Evolutionary conservation across 352 stramenopile genomes (phyloP).

Genomic region (Blastocystis hominis): DNA sequence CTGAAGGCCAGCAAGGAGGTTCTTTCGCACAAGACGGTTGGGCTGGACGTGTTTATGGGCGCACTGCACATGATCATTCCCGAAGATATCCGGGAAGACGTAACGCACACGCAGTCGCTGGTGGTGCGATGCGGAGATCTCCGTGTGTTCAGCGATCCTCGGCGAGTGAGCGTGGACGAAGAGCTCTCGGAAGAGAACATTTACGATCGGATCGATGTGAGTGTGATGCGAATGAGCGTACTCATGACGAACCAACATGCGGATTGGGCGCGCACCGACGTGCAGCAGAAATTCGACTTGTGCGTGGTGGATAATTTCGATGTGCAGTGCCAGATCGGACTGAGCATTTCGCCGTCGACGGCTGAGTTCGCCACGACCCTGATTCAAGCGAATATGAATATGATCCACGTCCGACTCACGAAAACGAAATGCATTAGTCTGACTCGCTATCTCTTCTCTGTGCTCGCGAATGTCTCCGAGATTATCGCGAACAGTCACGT

Average conservation of each 20-base stretch:
- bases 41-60: background rate
- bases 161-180: background rate
- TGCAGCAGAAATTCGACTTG: slow-evolving; percentile 5
- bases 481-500: slow-evolving; percentile 15
- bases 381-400: background rate
- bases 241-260: slow-evolving; percentile 13
- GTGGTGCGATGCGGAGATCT: slow-evolving; percentile 16
- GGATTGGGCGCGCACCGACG: background rate
- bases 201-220: slow-evolving; percentile 22
- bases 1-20: slow-evolving; percentile 31
- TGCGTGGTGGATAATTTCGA: slow-evolving; percentile 48
- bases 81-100: slow-evolving; percentile 26
- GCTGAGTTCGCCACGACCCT: background rate
- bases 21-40: background rate
- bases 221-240: background rate
- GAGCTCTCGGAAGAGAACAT: background rate
- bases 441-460: background rate
- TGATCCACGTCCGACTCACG: background rate
- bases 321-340: background rate
- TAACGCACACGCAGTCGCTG: background rate
- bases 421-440: background rate
- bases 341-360: background rate
- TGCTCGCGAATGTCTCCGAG: background rate
- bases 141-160: background rate
- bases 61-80: slow-evolving; percentile 27